Base-by-base conservation (phyloP, 352 stramenopile genomes). In the Phytophthora pisi region DNA sequence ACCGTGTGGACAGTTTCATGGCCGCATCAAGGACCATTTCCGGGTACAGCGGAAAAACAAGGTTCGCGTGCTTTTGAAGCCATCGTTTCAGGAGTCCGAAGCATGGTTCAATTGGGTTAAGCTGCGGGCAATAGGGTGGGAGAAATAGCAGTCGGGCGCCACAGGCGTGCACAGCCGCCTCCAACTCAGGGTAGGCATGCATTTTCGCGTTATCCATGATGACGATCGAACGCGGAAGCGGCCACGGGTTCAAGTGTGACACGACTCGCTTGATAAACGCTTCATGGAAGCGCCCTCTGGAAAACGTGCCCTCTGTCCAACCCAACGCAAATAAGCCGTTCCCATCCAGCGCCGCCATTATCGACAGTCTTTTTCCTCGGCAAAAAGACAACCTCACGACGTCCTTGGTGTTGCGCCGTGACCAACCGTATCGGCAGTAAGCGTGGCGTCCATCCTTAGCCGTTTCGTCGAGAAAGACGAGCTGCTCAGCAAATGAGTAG, bases 201-300 rank as follows among this genome's bases (percentile, higher is more conserved):
- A 66, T 54, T 18, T 66, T 61, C 6, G 59, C 51, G n/a, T 66
- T 66, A 26, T 54, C 43, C 51, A 63, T 63, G 1, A 63, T 46
- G 3, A 58, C 46, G 18, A 63, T 50, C 0, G 53, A 62, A 3
- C 43, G 28, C 7, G 52, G 20, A 1, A 55, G 26, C 16, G 52
- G 45, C 45, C 52, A 46, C 10, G 31, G 52, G 23, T 96, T 92
- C 82, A 98, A 96, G 72, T 77, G 95, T 64, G 98, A 26, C 4
- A 59, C 86, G 31, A 70, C 68, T 26, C 79, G 20, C 28, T 63
- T 68, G 9, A 68, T 34, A 23, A 63, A 56, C 0, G 28, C 45
- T 4, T 55, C 24, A 18, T 62, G 51, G n/a, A 62, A 57, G 1
- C 26, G 24, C 2, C 18, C 23, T 20, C 43, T 7, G 0, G 43